phyloP scores from a whole-genome alignment of 495 filamentous ascomycete genomes.

The Polyplosphaeria fusca region DNA sequence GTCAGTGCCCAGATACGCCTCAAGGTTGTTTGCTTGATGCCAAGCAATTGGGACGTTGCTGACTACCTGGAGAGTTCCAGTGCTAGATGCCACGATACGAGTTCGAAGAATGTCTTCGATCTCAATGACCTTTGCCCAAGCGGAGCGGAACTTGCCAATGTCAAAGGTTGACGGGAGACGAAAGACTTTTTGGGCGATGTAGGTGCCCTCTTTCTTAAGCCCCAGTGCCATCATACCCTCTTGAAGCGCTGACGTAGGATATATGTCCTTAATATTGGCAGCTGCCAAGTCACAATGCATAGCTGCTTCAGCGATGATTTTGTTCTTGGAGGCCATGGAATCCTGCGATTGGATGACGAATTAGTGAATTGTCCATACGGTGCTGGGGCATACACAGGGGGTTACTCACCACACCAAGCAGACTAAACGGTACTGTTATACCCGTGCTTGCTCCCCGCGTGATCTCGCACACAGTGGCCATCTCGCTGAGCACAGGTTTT shows the following conservation, averaged over 20 bases:
- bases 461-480: constrained; percentile 35
- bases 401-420: too few relatives aligned
- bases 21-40: constrained; percentile 6
- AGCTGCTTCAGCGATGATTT: constrained; percentile 12
- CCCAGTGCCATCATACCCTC: constrained; percentile 22
- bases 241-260: constrained; percentile 20
- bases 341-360: constrained; percentile 32
- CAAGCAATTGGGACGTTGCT: not conserved
- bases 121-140: constrained; percentile 45
- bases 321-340: constrained; percentile 23
- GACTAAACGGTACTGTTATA: too few relatives aligned
- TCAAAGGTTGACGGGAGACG: constrained; percentile 46
- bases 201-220: constrained; percentile 10
- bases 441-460: not conserved
- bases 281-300: constrained; percentile 5
- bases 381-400: too few relatives aligned
- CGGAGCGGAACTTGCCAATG: constrained; percentile 43
- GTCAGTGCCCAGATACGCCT: constrained; percentile 7
- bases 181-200: constrained; percentile 40
- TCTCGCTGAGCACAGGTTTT: constrained; percentile 45
- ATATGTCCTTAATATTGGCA: constrained; percentile 24
- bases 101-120: constrained; percentile 43
- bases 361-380: too few relatives aligned
- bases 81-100: constrained; percentile 40
- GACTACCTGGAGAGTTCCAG: constrained; percentile 27